Evolutionary conservation across 495 filamentous ascomycete genomes (phyloP).

Genomic region (Trichoderma virens): DNA sequence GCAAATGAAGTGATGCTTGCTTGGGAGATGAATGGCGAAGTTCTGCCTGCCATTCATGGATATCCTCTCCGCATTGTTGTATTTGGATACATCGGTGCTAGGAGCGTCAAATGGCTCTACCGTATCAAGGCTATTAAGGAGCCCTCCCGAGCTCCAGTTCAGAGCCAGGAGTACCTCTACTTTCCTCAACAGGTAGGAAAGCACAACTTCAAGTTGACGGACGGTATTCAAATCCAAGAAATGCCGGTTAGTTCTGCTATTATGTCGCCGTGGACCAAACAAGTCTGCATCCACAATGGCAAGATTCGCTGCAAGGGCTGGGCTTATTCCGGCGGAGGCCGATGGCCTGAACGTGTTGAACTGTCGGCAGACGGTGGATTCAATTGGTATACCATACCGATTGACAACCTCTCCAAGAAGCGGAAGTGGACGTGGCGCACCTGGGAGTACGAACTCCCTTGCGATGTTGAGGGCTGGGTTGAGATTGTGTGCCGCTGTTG

Average conservation of each 20-base stretch:
- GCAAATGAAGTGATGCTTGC: constrained; percentile 58
- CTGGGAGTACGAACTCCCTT: constrained; percentile 46
- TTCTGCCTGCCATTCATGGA: constrained; percentile 78
- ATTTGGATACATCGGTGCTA: constrained; percentile 87
- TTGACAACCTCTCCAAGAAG: constrained; percentile 43
- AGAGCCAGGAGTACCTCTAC: constrained; percentile 51
- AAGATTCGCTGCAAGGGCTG: constrained; percentile 45
- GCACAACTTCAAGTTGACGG: constrained; percentile 45
- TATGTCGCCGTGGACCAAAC: constrained; percentile 45
- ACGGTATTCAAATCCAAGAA: constrained; percentile 54
- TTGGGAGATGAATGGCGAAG: constrained; percentile 86
- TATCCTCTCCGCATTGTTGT: constrained; percentile 78
- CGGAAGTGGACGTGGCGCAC: constrained; percentile 47
- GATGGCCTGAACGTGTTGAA: constrained; percentile 52
- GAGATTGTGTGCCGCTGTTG: constrained; percentile 50
- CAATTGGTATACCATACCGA: constrained; percentile 50
- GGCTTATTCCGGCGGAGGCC: constrained; percentile 53
- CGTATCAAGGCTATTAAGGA: constrained; percentile 66
- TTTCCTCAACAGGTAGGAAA: constrained; percentile 53
- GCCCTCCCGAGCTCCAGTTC: constrained; percentile 58
- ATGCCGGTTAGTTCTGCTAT: constrained; percentile 57
- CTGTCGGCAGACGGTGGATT: constrained; percentile 49
- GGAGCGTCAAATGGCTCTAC: constrained; percentile 95
- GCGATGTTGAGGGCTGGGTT: constrained; percentile 52
- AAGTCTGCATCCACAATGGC: constrained; percentile 47